A percentile compares a stretch with the other conserved stretches of the same genome.
These are phyloP conservation scores for Chaetomium strumarium DNA, from an alignment of 2,329 filamentous ascomycete genomes.

Conservation along the genomic window DNA sequence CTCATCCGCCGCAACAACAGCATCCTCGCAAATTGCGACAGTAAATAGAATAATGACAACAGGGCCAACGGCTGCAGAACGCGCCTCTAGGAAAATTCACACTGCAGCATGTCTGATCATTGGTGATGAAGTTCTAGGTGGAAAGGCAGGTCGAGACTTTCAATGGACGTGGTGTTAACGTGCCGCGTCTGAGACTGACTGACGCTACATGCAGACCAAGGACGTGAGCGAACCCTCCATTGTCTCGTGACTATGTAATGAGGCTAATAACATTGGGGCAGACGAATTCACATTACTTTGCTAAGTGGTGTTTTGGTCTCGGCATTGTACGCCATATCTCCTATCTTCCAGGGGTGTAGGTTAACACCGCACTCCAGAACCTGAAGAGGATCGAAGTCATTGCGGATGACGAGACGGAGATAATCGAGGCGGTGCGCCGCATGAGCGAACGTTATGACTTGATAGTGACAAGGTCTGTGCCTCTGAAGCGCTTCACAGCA, in stretches of 20 bases:
- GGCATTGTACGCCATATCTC: constrained; percentile 45
- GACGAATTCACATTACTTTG: constrained; percentile 60
- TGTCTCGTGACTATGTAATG: neutral
- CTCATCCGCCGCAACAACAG: constrained; percentile 13
- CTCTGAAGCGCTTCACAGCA: too few relatives aligned
- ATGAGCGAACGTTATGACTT: constrained; percentile 92
- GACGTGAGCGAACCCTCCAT: constrained; percentile 21
- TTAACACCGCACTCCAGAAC: constrained; percentile 37
- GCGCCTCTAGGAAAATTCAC: constrained; percentile 64
- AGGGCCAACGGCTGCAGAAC: constrained; percentile 45
- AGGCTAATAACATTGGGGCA: constrained; percentile 28
- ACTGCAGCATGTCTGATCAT: constrained; percentile 93
- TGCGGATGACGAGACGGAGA: constrained; percentile 84
- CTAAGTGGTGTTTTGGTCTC: constrained; percentile 58
- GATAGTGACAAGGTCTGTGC: constrained; percentile 68
- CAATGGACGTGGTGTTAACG: neutral
- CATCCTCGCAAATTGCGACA: neutral
- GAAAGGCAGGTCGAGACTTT: constrained; percentile 60
- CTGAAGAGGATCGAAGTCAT: constrained; percentile 90
- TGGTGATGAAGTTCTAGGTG: constrained; percentile 92
- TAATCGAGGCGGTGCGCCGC: constrained; percentile 75
- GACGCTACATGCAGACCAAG: constrained; percentile 20
- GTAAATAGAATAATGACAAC: constrained; percentile 38
- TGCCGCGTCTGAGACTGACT: neutral
- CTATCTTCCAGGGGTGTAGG: neutral